phyloP scores from a whole-genome alignment of 2,329 filamentous ascomycete genomes.

The Ambrosiella xylebori region DNA sequence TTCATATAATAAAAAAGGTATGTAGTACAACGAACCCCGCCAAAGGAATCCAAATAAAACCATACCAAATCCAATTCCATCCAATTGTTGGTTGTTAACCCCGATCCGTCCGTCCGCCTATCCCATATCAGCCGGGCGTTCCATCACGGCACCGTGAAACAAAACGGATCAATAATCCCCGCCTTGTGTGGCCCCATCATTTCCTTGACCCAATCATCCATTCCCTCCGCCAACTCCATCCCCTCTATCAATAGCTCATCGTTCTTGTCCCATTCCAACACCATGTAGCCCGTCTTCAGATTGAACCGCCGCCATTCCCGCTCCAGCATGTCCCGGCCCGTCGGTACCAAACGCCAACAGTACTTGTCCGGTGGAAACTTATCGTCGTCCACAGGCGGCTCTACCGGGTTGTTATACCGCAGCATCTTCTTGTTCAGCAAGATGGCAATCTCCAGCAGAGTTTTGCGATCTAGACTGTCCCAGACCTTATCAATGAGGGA shows the following conservation, averaged over 20 bases:
- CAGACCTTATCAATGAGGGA: background rate
- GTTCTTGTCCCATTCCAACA: background rate
- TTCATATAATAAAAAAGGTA: background rate
- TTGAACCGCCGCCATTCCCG: constrained; percentile 34
- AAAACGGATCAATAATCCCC: too few relatives aligned
- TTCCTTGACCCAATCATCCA: background rate
- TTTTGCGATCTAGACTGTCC: background rate
- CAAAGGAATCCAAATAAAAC: too few relatives aligned
- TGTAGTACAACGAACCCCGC: too few relatives aligned
- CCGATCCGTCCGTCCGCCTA: too few relatives aligned
- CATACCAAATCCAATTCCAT: too few relatives aligned
- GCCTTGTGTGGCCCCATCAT: background rate
- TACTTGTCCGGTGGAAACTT: constrained; percentile 14
- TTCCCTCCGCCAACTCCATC: background rate
- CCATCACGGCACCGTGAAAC: too few relatives aligned
- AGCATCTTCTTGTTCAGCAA: background rate
- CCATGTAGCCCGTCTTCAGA: constrained; percentile 21
- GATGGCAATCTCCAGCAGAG: background rate
- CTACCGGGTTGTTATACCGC: too few relatives aligned
- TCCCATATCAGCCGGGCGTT: too few relatives aligned
- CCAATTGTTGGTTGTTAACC: too few relatives aligned
- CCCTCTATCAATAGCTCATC: background rate
- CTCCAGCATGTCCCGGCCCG: constrained; percentile 22
- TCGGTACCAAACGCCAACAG: constrained; percentile 35
- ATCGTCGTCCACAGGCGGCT: too few relatives aligned